phyloP scores from a whole-genome alignment of 495 filamentous ascomycete species.

The Talaromyces nanjingensis region DNA sequence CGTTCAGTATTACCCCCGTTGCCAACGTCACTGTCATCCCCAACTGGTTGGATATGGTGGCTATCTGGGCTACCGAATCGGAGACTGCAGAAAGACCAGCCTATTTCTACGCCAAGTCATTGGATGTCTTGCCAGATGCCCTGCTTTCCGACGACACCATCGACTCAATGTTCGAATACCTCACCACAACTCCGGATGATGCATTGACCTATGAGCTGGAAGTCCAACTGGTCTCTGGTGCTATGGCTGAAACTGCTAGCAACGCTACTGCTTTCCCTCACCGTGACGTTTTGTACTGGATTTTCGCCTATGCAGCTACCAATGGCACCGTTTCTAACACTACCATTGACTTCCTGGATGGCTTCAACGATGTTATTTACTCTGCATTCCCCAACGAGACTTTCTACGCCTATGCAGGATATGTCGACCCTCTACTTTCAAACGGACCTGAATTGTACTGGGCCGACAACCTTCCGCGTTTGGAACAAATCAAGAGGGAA shows the following conservation, averaged over 20 bases:
- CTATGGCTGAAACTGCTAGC: constrained; percentile 28
- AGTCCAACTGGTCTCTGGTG: constrained; percentile 38
- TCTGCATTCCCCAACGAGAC: constrained; percentile 18
- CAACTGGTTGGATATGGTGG: constrained; percentile 49
- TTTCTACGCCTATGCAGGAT: constrained; percentile 57
- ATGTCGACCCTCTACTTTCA: constrained; percentile 56
- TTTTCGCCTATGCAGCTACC: constrained; percentile 36
- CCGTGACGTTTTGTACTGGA: constrained; percentile 39
- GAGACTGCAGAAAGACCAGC: constrained; percentile 27
- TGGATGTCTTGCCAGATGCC: constrained; percentile 43
- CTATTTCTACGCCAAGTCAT: constrained; percentile 39
- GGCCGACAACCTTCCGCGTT: constrained; percentile 40
- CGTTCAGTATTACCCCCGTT: constrained; percentile 24
- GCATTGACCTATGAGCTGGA: constrained; percentile 36
- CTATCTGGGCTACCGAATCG: constrained; percentile 41
- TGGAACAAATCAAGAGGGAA: constrained; percentile 46
- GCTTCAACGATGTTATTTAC: constrained; percentile 34
- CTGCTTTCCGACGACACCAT: constrained; percentile 28
- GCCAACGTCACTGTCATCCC: constrained; percentile 34
- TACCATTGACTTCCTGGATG: constrained; percentile 30
- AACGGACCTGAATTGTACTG: constrained; percentile 47
- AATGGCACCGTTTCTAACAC: constrained; percentile 32
- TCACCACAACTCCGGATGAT: constrained; percentile 39
- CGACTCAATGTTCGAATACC: constrained; percentile 31
- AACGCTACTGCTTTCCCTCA: constrained; percentile 39